These are phyloP conservation scores for Aspergillus nidulans DNA, from an alignment of 495 filamentous ascomycete species.

Conservation along the genomic window DNA sequence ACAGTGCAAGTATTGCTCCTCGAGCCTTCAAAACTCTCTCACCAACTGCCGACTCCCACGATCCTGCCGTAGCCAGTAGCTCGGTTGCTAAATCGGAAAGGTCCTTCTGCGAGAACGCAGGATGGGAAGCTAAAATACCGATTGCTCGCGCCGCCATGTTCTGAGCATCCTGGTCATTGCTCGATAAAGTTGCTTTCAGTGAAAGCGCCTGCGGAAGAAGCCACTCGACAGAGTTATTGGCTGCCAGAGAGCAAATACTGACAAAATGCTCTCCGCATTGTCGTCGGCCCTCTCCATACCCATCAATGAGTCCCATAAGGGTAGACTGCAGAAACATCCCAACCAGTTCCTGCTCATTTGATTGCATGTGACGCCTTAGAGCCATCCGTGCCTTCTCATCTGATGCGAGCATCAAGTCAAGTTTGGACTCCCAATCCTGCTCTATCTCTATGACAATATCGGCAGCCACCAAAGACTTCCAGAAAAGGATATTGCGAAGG, in stretches of 20 bases:
- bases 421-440: conserved; percentile 78
- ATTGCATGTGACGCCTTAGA: conserved; percentile 50
- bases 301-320: conserved; percentile 54
- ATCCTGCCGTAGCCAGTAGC: conserved; percentile 35
- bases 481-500: conserved; percentile 67
- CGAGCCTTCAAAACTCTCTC: conserved; percentile 55
- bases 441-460: conserved; percentile 54
- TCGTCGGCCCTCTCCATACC: conserved; percentile 43
- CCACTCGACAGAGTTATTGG: conserved; percentile 45
- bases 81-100: conserved; percentile 37
- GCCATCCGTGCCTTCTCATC: conserved; percentile 55
- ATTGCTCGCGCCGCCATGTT: conserved; percentile 62
- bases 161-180: conserved; percentile 64
- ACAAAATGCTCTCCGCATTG: conserved; percentile 59
- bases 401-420: conserved; percentile 64
- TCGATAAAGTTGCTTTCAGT: conserved; percentile 55
- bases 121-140: conserved; percentile 73
- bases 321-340: conserved; percentile 47
- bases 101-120: conserved; percentile 31
- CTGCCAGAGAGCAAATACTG: conserved; percentile 61
- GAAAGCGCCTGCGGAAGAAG: conserved; percentile 46
- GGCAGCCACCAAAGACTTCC: conserved; percentile 59
- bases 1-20: conserved; percentile 54
- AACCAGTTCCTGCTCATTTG: conserved; percentile 27
- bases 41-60: conserved; percentile 58